Conservation (phyloP, 108 stramenopile genomes). For the Stephanodiscus minutulus region DNA sequence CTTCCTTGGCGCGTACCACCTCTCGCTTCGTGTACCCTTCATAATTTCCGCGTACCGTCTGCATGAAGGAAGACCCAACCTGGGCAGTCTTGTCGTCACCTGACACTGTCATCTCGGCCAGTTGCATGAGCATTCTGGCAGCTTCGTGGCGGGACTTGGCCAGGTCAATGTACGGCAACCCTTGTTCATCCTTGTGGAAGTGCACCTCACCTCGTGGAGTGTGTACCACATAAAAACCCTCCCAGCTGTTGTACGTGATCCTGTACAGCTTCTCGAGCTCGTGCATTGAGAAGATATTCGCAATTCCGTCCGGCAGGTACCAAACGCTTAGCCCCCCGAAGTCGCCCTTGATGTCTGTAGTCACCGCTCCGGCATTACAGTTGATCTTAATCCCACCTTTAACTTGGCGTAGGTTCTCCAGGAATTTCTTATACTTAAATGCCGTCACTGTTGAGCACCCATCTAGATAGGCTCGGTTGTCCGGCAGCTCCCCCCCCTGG, state of each 20-base stretch:
- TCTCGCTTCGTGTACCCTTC: too few relatives aligned
- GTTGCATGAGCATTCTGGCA: constrained; percentile 1
- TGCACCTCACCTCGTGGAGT: constrained; percentile 8
- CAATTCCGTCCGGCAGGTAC: constrained; percentile 18
- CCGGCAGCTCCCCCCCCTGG: not conserved
- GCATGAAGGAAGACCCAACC: not conserved
- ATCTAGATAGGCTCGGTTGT: constrained; percentile 17
- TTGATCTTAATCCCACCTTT: not conserved
- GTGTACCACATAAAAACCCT: constrained; percentile 16
- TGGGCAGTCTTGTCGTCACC: too few relatives aligned
- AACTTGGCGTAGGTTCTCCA: not conserved
- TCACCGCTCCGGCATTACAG: constrained; percentile 23
- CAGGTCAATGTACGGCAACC: not conserved
- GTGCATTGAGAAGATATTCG: constrained; percentile 26
- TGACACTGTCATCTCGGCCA: not conserved
- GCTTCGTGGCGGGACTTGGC: not conserved
- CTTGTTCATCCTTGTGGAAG: constrained; percentile 9
- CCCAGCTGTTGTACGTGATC: constrained; percentile 17
- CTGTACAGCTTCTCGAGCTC: constrained; percentile 10
- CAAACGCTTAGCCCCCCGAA: constrained; percentile 18
- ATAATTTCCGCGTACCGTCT: constrained; percentile 16
- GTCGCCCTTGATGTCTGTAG: not conserved
- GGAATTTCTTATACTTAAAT: not conserved
- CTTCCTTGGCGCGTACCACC: too few relatives aligned
- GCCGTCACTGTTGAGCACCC: constrained; percentile 12